Evolutionary conservation across 306 rosid species (phyloP), one percentile per base, ranked within the genome.

Genomic region (Prosopis cineraria): DNA sequence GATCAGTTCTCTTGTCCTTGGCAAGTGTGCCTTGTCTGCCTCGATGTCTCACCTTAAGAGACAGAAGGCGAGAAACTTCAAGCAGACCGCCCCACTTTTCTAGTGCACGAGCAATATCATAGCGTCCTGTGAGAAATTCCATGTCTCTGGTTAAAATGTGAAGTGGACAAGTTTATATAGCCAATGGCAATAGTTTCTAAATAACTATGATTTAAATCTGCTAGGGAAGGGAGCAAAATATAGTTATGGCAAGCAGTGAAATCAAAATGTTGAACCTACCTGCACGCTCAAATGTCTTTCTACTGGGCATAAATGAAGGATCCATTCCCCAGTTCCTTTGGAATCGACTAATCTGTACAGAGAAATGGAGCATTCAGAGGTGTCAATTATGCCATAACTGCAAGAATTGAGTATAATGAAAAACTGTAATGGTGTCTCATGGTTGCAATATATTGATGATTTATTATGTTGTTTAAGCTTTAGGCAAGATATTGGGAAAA

Each of bases 321-420:
- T 95, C 98, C 97, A 95, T 92, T 75, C 97, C 98, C 98, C 98
- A 95, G 80, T 82, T 92, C 79, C 81, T 92, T 72, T 95, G 98
- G 76, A 95, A 95, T 70, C 88, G 80, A 78, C 77, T 76, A 76
- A 95, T 92, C 98, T 95, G 93, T 77, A 83, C 11, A 33, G 29
- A 25, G 36, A 80, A 75, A 37, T 72, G 50, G 81, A 30, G 69
- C 45, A 53, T n/a, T 33, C 6, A 52, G 47, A 62, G 47, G 56
- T 36, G 34, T 34, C 33, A 47, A 65, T 39, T 45, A 72, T 31
- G 70, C n/a, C 55, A 69, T 62, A 64, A 64, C 45, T 36, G 9
- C 70, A 34, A 64, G 37, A 40, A 13, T 1, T 31, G 41, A 33
- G n/a, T n/a, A 16, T 14, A 14, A 6, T 45, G 0, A 14, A 44